A percentile compares a stretch with the other conserved stretches of the same genome.
These are phyloP conservation scores for Fusarium sp. DNA, from an alignment of 2,329 filamentous ascomycete species.

Conservation along the genomic window DNA sequence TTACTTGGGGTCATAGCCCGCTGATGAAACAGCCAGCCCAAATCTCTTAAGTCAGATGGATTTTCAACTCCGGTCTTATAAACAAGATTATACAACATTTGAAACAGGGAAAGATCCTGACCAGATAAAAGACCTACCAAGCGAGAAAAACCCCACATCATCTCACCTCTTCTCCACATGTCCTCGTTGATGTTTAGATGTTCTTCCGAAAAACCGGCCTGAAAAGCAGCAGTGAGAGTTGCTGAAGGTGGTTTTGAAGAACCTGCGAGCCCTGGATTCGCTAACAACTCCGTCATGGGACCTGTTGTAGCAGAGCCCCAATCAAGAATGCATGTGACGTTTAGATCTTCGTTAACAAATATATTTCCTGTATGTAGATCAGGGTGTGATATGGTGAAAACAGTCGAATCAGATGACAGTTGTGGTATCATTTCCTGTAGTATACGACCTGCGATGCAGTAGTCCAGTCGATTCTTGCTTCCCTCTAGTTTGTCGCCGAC, in stretches of 20 bases:
- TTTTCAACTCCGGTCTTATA: not conserved
- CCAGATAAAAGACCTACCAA: constrained; percentile 26
- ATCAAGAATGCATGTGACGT: not conserved
- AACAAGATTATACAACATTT: constrained; percentile 15
- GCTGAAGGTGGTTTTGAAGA: not conserved
- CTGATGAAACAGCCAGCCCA: constrained; percentile 12
- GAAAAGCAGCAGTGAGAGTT: not conserved
- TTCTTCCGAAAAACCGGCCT: constrained; percentile 2
- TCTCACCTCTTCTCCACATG: constrained; percentile 5
- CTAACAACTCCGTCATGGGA: not conserved
- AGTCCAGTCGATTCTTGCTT: not conserved
- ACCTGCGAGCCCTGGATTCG: not conserved
- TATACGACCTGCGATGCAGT: not conserved
- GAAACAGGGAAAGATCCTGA: constrained; percentile 25
- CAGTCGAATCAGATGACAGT: not conserved
- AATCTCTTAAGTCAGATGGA: not conserved
- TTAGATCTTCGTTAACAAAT: not conserved
- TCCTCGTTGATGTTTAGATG: not conserved
- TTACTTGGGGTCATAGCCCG: constrained; percentile 1
- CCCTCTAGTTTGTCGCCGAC: not conserved
- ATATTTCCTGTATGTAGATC: not conserved
- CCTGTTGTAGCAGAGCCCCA: not conserved
- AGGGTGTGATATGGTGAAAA: not conserved
- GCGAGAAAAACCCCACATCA: constrained; percentile 22
- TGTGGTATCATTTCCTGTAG: not conserved